Evolutionary conservation across 345 rosid species (phyloP).

Genomic region (Excoecaria cochinchinensis): DNA sequence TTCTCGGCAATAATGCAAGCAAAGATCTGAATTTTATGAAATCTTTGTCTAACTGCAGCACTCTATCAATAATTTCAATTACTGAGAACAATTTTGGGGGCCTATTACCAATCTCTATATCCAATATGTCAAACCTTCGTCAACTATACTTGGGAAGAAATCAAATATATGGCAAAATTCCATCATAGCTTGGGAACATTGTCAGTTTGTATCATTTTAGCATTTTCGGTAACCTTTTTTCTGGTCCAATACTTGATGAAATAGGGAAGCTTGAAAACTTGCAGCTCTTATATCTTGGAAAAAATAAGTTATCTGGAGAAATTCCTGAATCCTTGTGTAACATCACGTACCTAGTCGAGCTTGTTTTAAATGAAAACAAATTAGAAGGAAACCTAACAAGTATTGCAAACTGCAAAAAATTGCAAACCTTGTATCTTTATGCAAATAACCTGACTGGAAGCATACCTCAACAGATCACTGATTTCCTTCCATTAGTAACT

Average conservation of each 20-base stretch:
- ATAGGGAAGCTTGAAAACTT: conserved; percentile 1
- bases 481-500: background rate
- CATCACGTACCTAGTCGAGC: background rate
- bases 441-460: background rate
- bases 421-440: background rate
- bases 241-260: conserved; percentile 1
- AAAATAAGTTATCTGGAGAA: conserved; percentile 3
- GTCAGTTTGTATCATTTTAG: conserved; percentile 2
- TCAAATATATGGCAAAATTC: background rate
- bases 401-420: background rate
- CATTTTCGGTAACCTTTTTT: conserved; percentile 4
- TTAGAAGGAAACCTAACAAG: conserved; percentile 17
- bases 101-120: background rate
- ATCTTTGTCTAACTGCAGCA: conserved; percentile 12
- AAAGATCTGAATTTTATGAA: conserved; percentile 19
- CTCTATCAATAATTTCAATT: background rate
- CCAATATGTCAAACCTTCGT: background rate
- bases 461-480: conserved; percentile 1
- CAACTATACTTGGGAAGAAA: rapidly evolving
- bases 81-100: conserved; percentile 1
- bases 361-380: background rate
- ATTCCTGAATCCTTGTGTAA: conserved; percentile 19
- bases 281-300: rapidly evolving
- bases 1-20: background rate
- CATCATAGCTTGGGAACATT: conserved; percentile 19